Evolutionary conservation across 768 basidiomycete species (phyloP), one percentile per base, ranked within the genome.

Genomic region (Kwoniella sp.): DNA sequence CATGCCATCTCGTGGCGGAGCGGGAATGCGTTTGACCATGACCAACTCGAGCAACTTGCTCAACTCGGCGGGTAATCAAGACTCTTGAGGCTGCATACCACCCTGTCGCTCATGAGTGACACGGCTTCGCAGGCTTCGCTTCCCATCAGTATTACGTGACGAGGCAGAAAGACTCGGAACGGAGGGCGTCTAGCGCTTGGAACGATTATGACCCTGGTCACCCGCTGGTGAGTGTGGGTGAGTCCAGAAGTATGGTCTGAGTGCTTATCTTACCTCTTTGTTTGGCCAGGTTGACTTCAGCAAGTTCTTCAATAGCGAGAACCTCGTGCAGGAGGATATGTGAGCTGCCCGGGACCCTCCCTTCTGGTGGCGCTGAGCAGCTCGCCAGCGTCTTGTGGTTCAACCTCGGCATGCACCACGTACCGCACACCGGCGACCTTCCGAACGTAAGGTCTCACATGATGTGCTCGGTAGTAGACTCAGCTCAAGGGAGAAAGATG

Each of bases 261-360:
- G 43, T 25, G n/a, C 5, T 9, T 26, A 17, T 40, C 41, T 51
- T 29, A 51, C 19, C 9, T 27, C 22, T 43, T 60, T 3, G 49
- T 15, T 20, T 53, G 63, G 62, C 5, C 26, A 70, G 46, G 50
- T 75, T 48, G 60, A 73, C 52, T 75, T 74, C 28, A 29, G 28
- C 26, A 59, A 67, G 37, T 75, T 64, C 55, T 63, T 74, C 44
- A 50, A 75, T 40, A 67, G 65, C 34, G 74, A 75, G 56, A 50
- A 50, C 15, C 46, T 74, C 15, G 62, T 55, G 4, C 74, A 75
- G 39, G 68, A 75, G 51, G 74, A 75, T 36, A 50, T 71, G 49
- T 50, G 49, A 46, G 56, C 52, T n/a, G n/a, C n/a, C n/a, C n/a
- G n/a, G n/a, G n/a, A n/a, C n/a, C n/a, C n/a, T n/a, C n/a, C n/a